A percentile compares a stretch with the other conserved stretches of the same genome.
phyloP scores from a whole-genome alignment of 2,329 filamentous ascomycete genomes.

The Neoscytalidium dimidiatum region DNA sequence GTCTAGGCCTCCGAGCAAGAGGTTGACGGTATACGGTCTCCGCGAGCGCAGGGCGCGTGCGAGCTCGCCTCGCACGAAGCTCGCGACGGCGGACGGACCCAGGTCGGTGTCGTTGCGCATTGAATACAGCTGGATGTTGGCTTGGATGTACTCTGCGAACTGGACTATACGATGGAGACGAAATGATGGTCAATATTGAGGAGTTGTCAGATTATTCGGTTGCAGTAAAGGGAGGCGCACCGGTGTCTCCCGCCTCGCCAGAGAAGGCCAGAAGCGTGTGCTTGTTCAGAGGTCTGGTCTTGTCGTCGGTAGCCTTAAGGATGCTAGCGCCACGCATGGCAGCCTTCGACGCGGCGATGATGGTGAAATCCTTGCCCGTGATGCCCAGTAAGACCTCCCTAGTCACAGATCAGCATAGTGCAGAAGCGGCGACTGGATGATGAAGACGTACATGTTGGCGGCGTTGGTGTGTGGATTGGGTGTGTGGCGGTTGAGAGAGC shows the following conservation, averaged over 20 bases:
- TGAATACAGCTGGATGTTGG: constrained; percentile 95
- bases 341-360: constrained; percentile 96
- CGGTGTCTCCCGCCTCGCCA: constrained; percentile 93
- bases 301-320: constrained; percentile 94
- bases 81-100: constrained; percentile 82
- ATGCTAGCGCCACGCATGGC: constrained; percentile 97
- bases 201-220: neutral
- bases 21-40: constrained; percentile 95
- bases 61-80: constrained; percentile 92
- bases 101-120: constrained; percentile 97
- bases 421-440: neutral
- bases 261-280: constrained; percentile 94
- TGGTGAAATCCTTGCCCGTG: constrained; percentile 98
- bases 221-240: constrained; percentile 50
- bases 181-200: constrained; percentile 24
- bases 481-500: neutral
- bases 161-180: constrained; percentile 65
- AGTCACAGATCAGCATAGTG: neutral
- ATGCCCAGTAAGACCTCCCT: constrained; percentile 99
- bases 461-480: neutral
- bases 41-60: constrained; percentile 86
- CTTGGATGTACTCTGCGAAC: constrained; percentile 99
- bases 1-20: constrained; percentile 91
- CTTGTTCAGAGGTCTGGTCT: constrained; percentile 90
- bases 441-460: constrained; percentile 18